Conservation (phyloP, 495 filamentous ascomycete species). For the Immersiella caudata region DNA sequence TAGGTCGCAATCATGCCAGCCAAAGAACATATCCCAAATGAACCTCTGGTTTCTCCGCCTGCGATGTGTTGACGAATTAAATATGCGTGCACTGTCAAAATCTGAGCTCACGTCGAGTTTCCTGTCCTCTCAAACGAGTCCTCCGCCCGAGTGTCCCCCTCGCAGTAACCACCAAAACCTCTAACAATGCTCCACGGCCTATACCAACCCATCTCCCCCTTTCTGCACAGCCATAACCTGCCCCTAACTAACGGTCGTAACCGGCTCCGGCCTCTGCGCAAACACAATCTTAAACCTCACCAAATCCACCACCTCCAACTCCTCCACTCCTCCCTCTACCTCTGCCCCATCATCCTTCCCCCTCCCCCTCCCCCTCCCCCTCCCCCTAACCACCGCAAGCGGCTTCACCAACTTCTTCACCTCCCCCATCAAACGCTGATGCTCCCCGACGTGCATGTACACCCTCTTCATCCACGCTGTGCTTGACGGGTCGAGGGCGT, state of each 20-base stretch:
- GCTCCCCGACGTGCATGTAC: conserved; percentile 83
- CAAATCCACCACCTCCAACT: conserved; percentile 74
- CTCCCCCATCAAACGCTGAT: conserved; percentile 89
- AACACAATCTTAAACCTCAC: conserved; percentile 90
- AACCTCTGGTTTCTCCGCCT: neutral
- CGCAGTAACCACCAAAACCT: neutral
- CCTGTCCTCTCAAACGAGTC: neutral
- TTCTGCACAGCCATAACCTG: neutral
- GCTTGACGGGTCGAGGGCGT: conserved; percentile 44
- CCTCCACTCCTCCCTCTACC: conserved; percentile 34
- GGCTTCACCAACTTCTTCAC: conserved; percentile 81
- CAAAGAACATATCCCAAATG: neutral
- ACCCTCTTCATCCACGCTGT: conserved; percentile 85
- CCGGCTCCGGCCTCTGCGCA: conserved; percentile 84
- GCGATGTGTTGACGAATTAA: too few species aligned
- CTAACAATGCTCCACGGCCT: neutral
- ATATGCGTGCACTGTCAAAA: too few species aligned
- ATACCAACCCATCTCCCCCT: neutral
- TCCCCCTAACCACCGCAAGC: conserved; percentile 72
- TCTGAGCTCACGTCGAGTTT: neutral
- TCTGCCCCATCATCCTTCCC: conserved; percentile 19
- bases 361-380: conserved; percentile 29
- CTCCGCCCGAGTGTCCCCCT: neutral
- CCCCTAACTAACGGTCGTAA: conserved; percentile 43
- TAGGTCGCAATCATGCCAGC: neutral